These are phyloP conservation scores for Suhomyces ambrosiae DNA, from an alignment of 1,139 yeast genomes.

Conservation along the genomic window DNA sequence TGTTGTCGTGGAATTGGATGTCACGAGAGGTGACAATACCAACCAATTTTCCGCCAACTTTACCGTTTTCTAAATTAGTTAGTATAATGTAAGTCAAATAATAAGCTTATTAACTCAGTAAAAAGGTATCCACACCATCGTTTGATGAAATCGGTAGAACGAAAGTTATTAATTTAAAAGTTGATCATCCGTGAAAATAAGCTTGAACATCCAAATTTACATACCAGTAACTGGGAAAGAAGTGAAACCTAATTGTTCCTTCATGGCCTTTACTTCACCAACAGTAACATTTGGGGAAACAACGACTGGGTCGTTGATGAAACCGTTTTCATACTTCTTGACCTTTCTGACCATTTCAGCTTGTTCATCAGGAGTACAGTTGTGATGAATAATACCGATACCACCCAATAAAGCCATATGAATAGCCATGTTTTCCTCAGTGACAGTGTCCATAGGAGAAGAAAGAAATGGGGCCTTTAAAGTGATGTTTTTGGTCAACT, in stretches of 20 bases:
- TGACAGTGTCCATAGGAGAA: conserved; percentile 99
- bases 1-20: conserved; percentile 88
- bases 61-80: conserved; percentile 68
- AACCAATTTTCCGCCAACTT: conserved; percentile 82
- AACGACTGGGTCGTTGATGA: conserved; percentile 92
- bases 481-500: conserved; percentile 86
- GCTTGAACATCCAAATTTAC: conserved; percentile 37
- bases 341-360: conserved; percentile 98
- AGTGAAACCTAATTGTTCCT: conserved; percentile 81
- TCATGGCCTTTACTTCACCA: conserved; percentile 75
- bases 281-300: conserved; percentile 76
- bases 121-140: conserved; percentile 89
- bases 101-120: conserved; percentile 6
- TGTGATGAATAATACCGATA: conserved; percentile 97
- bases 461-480: conserved; percentile 94
- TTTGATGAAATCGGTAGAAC: conserved; percentile 99
- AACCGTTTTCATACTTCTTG: conserved; percentile 96
- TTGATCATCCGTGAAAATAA: conserved; percentile 59
- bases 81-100: conserved; percentile 22
- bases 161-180: conserved; percentile 77
- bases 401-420: conserved; percentile 99
- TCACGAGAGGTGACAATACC: conserved; percentile 98
- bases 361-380: conserved; percentile 94
- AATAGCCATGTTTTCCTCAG: conserved; percentile 97
- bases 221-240: conserved; percentile 99